Evolutionary conservation across 1,284 basidiomycete genomes (phyloP), one percentile per base, ranked within the genome.

Genomic region (Phylloporus sp.): DNA sequence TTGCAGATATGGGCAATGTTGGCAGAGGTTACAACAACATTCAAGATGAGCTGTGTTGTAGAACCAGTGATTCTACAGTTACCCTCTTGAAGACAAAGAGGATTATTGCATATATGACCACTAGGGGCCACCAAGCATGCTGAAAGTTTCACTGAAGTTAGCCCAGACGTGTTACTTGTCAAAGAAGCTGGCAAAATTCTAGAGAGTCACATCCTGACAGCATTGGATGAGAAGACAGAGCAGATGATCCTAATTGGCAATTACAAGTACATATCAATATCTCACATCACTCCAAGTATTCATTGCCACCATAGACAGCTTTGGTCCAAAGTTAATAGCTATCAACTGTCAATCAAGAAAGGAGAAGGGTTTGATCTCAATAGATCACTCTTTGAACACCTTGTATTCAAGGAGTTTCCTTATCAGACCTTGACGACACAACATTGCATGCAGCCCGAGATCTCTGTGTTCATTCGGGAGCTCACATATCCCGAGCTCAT

Each of bases 121-220:
- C 88, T 0, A n/a, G 88, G 80, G 2, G 89, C 89, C 0, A 88
- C 89, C 2, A 90, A 84, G 69, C 88, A 86, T 64, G 75, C 77
- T 1, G 75, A 79, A 11, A 76, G 77, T 40, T 80, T 90, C 29
- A 78, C 78, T 11, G 78, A 74, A 0, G 84, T 81, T 4, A 69
- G 72, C 5, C 84, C 86, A 0, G 78, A 81, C 18, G 79, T 90
- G 0, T 70, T 90, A 1, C 76, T 90, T 2, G 86, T 90, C 0
- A 89, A 90, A 71, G 89, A 90, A 71, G 88, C 88, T 0, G 89
- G 89, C 17, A 89, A 90, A 69, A 90, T 90, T 46, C 67, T 90
- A 13, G 88, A 90, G 71, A 86, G 84, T 64, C 89, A 90, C 68
- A 76, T 89, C 34, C 63, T 90, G 50, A 88, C 86, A 0, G 81